Conservation (phyloP, 2,329 filamentous ascomycete species). For the Verticillium zaregamsianum region DNA sequence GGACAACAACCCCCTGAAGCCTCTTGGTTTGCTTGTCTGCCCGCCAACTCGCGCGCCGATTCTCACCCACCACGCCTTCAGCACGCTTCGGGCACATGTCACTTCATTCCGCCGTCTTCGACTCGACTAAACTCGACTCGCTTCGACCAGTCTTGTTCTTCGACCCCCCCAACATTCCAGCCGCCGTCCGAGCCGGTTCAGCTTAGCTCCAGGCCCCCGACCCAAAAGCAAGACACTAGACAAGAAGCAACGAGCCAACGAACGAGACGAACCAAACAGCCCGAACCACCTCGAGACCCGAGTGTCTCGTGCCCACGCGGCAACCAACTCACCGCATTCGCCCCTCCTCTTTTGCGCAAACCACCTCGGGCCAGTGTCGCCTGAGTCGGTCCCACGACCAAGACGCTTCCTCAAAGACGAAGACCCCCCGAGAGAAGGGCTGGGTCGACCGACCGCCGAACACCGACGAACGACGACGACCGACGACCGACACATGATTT, state of each 20-base stretch:
- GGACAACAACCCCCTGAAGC: not conserved
- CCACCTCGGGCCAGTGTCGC: not conserved
- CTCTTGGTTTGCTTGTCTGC: not conserved
- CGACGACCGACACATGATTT: not conserved
- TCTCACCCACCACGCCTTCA: not conserved
- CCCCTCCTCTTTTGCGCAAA: not conserved
- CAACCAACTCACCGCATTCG: not conserved
- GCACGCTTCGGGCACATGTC: not conserved
- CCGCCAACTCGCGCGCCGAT: not conserved
- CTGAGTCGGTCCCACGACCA: not conserved
- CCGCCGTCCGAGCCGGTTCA: not conserved
- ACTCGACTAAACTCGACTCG: not conserved
- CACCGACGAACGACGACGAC: not conserved
- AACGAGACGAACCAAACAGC: not conserved
- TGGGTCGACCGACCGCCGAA: not conserved
- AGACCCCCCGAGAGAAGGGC: not conserved
- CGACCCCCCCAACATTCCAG: not conserved
- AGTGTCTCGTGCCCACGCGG: not conserved
- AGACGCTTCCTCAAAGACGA: not conserved
- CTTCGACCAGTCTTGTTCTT: not conserved
- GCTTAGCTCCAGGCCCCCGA: not conserved
- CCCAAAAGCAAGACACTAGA: not conserved
- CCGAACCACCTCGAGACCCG: not conserved
- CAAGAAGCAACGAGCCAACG: not conserved
- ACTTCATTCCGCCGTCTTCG: not conserved